A percentile compares a stretch with the other conserved stretches of the same genome.
Conservation (phyloP, 768 basidiomycete genomes). For the Obba rivulosa region DNA sequence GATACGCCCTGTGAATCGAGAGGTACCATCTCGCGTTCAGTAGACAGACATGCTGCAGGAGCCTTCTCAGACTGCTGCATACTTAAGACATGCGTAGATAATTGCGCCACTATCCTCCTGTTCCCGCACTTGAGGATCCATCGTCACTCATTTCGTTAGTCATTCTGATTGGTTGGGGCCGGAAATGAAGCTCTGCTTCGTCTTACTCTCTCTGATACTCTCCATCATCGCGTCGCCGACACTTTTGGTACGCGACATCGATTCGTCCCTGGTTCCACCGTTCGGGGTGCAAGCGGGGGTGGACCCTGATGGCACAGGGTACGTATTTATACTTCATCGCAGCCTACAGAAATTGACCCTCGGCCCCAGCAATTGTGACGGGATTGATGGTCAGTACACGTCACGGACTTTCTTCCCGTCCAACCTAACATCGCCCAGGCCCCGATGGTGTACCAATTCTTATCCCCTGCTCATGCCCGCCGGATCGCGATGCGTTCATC, state of each 20-base stretch:
- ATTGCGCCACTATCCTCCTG: not conserved
- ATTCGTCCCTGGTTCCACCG: constrained; percentile 27
- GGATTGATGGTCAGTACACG: constrained; percentile 8
- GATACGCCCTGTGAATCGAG: no score
- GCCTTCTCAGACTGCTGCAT: no score
- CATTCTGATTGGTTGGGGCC: constrained; percentile 17
- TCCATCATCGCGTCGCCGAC: constrained; percentile 35
- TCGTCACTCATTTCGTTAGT: constrained; percentile 1
- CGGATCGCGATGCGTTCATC: constrained; percentile 18
- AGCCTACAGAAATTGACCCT: not conserved
- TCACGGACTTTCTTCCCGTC: not conserved
- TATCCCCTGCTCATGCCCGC: constrained; percentile 35
- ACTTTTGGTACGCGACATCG: constrained; percentile 40
- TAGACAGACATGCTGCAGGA: no score
- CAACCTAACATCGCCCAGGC: no score
- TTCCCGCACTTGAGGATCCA: constrained; percentile 6
- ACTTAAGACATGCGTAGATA: no score
- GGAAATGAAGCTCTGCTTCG: constrained; percentile 23
- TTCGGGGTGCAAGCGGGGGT: constrained; percentile 25
- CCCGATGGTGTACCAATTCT: constrained; percentile 10
- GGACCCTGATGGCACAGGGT: constrained; percentile 28
- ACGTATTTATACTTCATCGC: not conserved
- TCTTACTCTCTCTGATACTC: constrained; percentile 24
- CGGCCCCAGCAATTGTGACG: constrained; percentile 24
- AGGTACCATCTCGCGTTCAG: no score